Base-by-base conservation (phyloP, 805 yeast species). In the Starmerella apicola region DNA sequence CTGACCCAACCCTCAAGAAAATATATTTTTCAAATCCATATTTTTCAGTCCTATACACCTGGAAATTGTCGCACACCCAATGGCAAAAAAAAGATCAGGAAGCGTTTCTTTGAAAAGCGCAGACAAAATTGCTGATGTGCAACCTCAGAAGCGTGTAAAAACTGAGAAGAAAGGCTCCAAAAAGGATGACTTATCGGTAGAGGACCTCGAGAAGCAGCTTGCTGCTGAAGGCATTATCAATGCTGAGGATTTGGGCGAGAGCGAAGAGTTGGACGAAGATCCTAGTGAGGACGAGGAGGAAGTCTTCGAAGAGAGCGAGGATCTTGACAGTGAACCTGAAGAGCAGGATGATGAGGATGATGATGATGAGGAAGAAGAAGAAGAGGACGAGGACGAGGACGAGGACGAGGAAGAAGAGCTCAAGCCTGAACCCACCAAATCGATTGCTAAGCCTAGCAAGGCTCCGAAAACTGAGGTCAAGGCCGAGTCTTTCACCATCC, bases 401-500 rank as follows among this genome's bases (percentile, higher is more conserved):
- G 41, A 21, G 13, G 17, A 35, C 25, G 33, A 26, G 29, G 34
- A 33, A 18, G 32, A 15, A 5, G 33, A 33, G 15, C 23, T 10
- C 35, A 18, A 12, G 12, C 17, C 17, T 18, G 12, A 33, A 15
- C 15, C 12, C 9, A 9, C 16, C n/a, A 17, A n/a, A n/a, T n/a
- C 12, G 6, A 18, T 18, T n/a, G 8, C 37, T 12, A 25, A 25
- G 2, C 3, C 18, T 19, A 29, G 16, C 10, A 4, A 16, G 6
- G 21, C 25, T 2, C 42, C 41, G 2, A 10, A 29, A 13, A 43
- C 37, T 24, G 17, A 38, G 25, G 5, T 34, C 5, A 36, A 45
- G 29, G 40, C 44, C 12, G 50, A 46, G 43, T 37, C 61, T 45
- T 40, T 41, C 32, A 39, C 54, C 24, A 56, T 46, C 15, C 36